phyloP scores from a whole-genome alignment of 2,329 filamentous ascomycete genomes.

The Sporothrix dimorphospora region DNA sequence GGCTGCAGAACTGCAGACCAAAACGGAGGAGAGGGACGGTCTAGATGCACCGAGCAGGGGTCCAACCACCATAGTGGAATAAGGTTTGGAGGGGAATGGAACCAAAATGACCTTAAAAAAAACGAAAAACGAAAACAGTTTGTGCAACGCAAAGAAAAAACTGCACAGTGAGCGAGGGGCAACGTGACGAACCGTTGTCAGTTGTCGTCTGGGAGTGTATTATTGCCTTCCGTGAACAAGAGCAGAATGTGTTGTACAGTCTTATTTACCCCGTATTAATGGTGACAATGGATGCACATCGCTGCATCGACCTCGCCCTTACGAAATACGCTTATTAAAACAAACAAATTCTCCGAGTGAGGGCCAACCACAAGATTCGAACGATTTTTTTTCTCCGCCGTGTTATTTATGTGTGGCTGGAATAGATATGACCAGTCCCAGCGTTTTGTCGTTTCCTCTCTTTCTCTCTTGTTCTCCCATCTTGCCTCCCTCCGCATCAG shows the following conservation, averaged over 20 bases:
- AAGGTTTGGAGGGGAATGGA: background rate
- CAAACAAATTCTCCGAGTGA: slow-evolving; percentile 17
- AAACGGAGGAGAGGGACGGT: background rate
- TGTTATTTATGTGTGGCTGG: background rate
- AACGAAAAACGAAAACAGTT: background rate
- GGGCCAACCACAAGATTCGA: background rate
- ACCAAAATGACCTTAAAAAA: background rate
- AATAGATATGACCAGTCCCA: too few species aligned
- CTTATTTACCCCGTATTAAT: slow-evolving; percentile 2
- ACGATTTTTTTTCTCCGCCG: background rate
- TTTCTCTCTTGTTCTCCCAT: background rate
- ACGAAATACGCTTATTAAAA: slow-evolving; percentile 21
- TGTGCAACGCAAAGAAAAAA: background rate
- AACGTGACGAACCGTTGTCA: background rate
- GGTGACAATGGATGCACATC: background rate
- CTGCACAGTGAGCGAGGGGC: background rate
- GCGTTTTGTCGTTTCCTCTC: too few species aligned
- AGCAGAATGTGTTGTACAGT: background rate
- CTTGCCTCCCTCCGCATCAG: slow-evolving; percentile 14
- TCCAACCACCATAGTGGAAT: slow-evolving; percentile 16
- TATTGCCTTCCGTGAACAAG: background rate
- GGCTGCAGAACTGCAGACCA: background rate
- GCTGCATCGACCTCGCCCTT: background rate
- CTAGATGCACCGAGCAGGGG: background rate
- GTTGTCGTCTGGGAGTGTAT: background rate